Base-by-base conservation (phyloP, 352 stramenopile genomes). In the Phytophthora ramorum region DNA sequence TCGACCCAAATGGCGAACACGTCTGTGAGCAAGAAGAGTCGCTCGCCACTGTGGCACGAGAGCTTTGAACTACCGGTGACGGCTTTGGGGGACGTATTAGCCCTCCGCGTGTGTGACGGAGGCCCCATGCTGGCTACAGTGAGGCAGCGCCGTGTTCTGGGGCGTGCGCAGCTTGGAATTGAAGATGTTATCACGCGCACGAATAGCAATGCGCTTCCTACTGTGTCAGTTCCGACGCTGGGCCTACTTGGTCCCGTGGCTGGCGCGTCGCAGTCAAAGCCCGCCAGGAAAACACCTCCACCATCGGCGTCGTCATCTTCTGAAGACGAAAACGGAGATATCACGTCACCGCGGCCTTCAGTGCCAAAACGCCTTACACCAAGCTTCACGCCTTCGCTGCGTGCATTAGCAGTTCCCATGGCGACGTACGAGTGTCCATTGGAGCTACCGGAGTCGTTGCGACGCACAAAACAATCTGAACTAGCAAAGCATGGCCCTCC, bases 381-480 rank as follows among this genome's bases (percentile, higher is more conserved):
- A n/a, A 59, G 30, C 24, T 48, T 38, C 22, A 56, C 32, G 3
- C 22, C 40, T 1, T 57, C 38, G 20, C 57, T 50, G 19, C 40
- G 44, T 22, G 20, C 22, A 8, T 16, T 59, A 1, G 28, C 67
- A 32, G 55, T 82, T 22, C 61, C 72, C 24, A 84, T 94, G 82
- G 86, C 78, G 12, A 83, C 66, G 55, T 91, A 90, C 51, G 79
- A 92, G 40, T 35, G 89, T 41, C 66, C 73, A n/a, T 75, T 94
- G 34, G 82, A 94, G 35, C 68, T 92, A n/a, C 67, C 76, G 0
- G 79, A 83, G 45, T 66, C 68, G 16, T 52, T 91, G 35, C 62
- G 83, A 13, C 61, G 58, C 28, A 63, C 69, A n/a, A 75, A 84
- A 59, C 71, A 76, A 35, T 37, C 59, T 0, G 78, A 88, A 30